Conservation (phyloP, 352 stramenopile species). For the Globisporangium ultimum region DNA sequence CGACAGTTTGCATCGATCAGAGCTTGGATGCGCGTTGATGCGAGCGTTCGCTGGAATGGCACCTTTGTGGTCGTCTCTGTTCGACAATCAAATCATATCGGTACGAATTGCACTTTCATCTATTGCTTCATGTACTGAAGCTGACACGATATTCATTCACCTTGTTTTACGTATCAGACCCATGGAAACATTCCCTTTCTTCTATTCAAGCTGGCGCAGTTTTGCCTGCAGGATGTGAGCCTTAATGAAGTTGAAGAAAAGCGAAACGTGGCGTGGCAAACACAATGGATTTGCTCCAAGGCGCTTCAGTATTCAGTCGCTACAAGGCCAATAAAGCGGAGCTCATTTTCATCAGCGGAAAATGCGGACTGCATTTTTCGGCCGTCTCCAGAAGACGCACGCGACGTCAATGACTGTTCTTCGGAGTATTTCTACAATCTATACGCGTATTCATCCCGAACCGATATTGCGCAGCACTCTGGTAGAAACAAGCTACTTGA, state of each 20-base stretch:
- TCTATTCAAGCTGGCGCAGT: slow-evolving; percentile 62
- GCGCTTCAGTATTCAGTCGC: slow-evolving; percentile 40
- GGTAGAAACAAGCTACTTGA: slow-evolving; percentile 79
- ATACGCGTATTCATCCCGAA: slow-evolving; percentile 60
- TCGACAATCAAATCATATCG: slow-evolving; percentile 64
- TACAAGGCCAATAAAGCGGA: slow-evolving; percentile 41
- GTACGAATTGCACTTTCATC: slow-evolving; percentile 17
- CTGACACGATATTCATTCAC: slow-evolving; percentile 1
- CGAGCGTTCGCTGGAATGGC: slow-evolving; percentile 48
- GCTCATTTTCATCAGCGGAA: slow-evolving; percentile 27
- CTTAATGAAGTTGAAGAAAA: slow-evolving; percentile 33
- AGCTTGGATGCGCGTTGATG: slow-evolving; percentile 53
- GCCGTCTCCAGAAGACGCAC: slow-evolving; percentile 18
- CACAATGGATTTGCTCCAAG: slow-evolving; percentile 42
- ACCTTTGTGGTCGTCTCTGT: slow-evolving; percentile 41
- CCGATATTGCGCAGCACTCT: slow-evolving; percentile 62
- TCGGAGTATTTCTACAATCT: slow-evolving; percentile 69
- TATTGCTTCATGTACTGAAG: background rate
- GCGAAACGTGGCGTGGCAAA: slow-evolving; percentile 31
- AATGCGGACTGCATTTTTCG: slow-evolving; percentile 27
- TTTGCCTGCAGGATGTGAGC: slow-evolving; percentile 36
- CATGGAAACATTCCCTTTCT: slow-evolving; percentile 56
- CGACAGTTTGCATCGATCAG: slow-evolving; percentile 30
- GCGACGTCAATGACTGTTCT: slow-evolving; percentile 16
- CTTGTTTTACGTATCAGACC: slow-evolving; percentile 21